phyloP scores from a whole-genome alignment of 2,329 filamentous ascomycete genomes.

The Fusarium robinianum region DNA sequence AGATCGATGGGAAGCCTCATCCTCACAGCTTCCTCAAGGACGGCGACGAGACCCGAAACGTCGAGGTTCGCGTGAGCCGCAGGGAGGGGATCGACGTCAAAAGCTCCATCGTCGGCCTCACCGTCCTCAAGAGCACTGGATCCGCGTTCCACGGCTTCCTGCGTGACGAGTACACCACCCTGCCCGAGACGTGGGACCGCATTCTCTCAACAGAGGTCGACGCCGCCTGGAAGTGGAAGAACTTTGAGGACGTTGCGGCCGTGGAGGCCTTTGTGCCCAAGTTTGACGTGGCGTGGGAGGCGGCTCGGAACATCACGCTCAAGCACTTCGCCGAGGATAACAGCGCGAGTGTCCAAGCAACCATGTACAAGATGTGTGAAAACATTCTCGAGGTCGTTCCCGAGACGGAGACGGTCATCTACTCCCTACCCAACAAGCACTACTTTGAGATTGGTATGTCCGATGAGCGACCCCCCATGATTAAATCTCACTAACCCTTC shows the following conservation, averaged over 20 bases:
- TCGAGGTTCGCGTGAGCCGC: constrained; percentile 72
- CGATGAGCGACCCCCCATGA: neutral
- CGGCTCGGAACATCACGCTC: constrained; percentile 83
- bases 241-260: constrained; percentile 67
- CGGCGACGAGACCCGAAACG: constrained; percentile 82
- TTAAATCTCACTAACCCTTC: constrained; percentile 25
- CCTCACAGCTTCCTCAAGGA: constrained; percentile 95
- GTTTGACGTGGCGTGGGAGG: constrained; percentile 80
- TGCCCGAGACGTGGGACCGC: constrained; percentile 90
- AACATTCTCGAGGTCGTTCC: constrained; percentile 79
- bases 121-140: constrained; percentile 94
- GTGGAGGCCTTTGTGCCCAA: constrained; percentile 65
- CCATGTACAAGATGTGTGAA: constrained; percentile 99
- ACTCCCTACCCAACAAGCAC: constrained; percentile 94
- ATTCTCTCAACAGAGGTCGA: constrained; percentile 95
- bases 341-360: constrained; percentile 91
- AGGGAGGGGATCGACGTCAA: constrained; percentile 73
- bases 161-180: constrained; percentile 88
- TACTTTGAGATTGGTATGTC: constrained; percentile 87
- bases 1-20: constrained; percentile 84
- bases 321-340: constrained; percentile 88
- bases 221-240: constrained; percentile 82
- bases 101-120: constrained; percentile 78
- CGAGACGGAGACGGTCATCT: constrained; percentile 73
- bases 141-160: constrained; percentile 96